A percentile compares a stretch with the other conserved stretches of the same genome.
Conservation (phyloP, 352 stramenopile species). For the Globisporangium carolinianum region DNA sequence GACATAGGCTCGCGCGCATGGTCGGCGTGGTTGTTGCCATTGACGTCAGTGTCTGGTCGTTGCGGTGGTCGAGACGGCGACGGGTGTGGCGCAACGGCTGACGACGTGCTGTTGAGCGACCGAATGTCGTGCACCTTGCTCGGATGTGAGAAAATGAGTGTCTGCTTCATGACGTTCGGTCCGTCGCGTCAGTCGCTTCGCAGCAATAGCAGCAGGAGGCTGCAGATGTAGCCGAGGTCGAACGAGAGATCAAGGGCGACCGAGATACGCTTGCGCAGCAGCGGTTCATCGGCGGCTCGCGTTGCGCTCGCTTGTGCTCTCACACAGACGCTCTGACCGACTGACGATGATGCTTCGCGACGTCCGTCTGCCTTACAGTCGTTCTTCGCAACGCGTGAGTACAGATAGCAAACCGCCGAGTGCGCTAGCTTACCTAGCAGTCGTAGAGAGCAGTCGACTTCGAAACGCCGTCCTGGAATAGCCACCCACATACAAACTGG, state of each 20-base stretch:
- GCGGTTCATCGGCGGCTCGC: neutral
- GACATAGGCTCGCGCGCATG: neutral
- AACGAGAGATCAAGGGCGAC: neutral
- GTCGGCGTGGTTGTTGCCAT: neutral
- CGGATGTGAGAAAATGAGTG: constrained; percentile 9
- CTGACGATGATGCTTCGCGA: no score
- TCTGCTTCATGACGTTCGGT: constrained; percentile 7
- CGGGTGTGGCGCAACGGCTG: constrained; percentile 2
- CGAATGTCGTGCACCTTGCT: constrained; percentile 12
- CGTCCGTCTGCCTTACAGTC: no score
- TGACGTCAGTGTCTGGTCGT: neutral
- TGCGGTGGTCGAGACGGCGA: neutral
- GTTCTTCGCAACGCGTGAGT: no score
- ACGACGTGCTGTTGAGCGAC: neutral
- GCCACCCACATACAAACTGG: no score
- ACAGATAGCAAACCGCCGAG: no score
- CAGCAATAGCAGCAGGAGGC: neutral
- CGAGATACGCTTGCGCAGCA: neutral
- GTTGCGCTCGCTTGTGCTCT: no score
- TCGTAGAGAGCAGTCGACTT: no score
- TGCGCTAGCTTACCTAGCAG: no score
- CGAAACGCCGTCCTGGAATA: no score
- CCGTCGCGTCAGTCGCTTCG: neutral
- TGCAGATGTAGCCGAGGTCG: neutral
- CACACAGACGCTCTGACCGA: no score